Conservation (phyloP, 2,329 filamentous ascomycete genomes). For the Dactylellina sp. region DNA sequence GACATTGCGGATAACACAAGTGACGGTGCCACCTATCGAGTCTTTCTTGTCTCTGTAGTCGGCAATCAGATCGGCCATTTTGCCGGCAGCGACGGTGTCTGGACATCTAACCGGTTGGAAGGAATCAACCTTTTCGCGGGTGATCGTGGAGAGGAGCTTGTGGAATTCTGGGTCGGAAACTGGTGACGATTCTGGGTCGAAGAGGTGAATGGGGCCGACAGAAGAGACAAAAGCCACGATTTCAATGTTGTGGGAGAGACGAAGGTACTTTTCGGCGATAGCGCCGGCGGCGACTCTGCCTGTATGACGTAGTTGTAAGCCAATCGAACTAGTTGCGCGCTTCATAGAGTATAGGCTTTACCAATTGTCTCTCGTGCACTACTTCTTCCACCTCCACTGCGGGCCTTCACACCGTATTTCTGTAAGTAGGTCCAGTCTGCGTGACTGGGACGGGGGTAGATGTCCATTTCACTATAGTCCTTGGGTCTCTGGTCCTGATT, state of each 20-base stretch:
- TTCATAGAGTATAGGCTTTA: conserved; percentile 60
- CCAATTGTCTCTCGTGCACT: conserved; percentile 96
- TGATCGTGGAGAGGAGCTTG: conserved; percentile 76
- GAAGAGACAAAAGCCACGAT: conserved; percentile 91
- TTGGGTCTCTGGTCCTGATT: conserved; percentile 94
- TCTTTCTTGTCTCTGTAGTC: conserved; percentile 82
- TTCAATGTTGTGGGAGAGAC: conserved; percentile 82
- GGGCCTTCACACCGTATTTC: conserved; percentile 95
- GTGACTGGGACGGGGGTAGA: conserved; percentile 89
- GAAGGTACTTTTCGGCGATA: conserved; percentile 92
- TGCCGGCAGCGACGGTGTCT: conserved; percentile 71
- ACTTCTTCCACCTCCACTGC: conserved; percentile 86
- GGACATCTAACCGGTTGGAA: conserved; percentile 91
- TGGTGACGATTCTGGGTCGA: conserved; percentile 72
- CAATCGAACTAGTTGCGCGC: neutral
- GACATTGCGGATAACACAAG: conserved; percentile 88
- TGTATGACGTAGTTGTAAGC: conserved; percentile 60
- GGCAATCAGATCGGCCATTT: conserved; percentile 84
- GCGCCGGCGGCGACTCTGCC: conserved; percentile 88
- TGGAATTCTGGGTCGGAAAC: conserved; percentile 84
- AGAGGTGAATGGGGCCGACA: conserved; percentile 80
- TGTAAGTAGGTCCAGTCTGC: conserved; percentile 97
- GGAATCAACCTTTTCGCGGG: conserved; percentile 80
- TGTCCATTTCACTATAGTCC: conserved; percentile 94
- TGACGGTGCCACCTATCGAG: conserved; percentile 94